Evolutionary conservation across 495 filamentous ascomycete species (phyloP).

Genomic region (Penicillium soppii): DNA sequence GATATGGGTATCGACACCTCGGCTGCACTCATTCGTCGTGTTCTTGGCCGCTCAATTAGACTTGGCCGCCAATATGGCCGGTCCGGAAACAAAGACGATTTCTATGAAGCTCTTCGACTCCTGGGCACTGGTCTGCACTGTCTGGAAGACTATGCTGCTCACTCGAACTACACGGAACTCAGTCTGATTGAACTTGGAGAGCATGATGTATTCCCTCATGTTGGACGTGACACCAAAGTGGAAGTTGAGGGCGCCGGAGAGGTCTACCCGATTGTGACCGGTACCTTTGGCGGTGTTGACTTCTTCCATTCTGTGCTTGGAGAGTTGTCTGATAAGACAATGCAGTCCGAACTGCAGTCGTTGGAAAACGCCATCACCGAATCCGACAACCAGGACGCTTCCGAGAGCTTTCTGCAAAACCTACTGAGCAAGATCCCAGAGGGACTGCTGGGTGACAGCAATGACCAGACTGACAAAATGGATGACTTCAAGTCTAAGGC

Average conservation of each 20-base stretch:
- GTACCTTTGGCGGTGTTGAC: constrained; percentile 90
- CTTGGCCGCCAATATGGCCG: constrained; percentile 68
- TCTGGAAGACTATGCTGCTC: constrained; percentile 89
- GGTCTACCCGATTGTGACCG: constrained; percentile 80
- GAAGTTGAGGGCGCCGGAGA: constrained; percentile 61
- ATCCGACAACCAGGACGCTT: constrained; percentile 45
- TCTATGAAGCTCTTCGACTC: constrained; percentile 81
- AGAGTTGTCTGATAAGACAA: constrained; percentile 84
- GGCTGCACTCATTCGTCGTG: constrained; percentile 67
- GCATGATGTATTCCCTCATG: constrained; percentile 76
- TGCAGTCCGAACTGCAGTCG: constrained; percentile 79
- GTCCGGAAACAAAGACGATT: constrained; percentile 63
- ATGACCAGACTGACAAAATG: constrained; percentile 61
- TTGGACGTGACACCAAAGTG: constrained; percentile 67
- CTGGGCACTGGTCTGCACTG: constrained; percentile 87
- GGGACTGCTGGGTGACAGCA: constrained; percentile 68
- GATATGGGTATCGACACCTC: constrained; percentile 70
- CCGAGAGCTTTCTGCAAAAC: constrained; percentile 67
- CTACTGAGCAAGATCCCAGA: constrained; percentile 75
- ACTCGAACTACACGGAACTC: constrained; percentile 88
- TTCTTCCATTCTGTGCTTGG: constrained; percentile 85
- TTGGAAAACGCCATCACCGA: constrained; percentile 73
- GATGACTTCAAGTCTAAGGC: constrained; percentile 68
- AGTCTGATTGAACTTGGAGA: constrained; percentile 84
- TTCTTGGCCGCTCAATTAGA: constrained; percentile 70